Conservation (phyloP, 2,329 filamentous ascomycete species). For the Trichoderma polysporum region DNA sequence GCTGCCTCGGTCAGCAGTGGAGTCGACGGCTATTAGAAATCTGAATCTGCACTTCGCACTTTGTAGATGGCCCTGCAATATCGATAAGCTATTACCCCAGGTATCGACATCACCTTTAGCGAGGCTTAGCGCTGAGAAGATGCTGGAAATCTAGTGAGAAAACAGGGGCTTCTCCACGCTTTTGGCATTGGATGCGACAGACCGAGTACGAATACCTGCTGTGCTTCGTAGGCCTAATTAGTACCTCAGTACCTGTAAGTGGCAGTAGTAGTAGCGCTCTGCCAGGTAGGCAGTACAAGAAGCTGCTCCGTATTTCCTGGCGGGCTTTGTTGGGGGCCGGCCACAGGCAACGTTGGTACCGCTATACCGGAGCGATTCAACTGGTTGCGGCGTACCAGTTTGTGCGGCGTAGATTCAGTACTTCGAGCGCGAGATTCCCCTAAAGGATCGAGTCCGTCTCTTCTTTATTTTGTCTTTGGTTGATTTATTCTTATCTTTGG, state of each 20-base stretch:
- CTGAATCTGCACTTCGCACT: neutral
- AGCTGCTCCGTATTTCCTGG: no score
- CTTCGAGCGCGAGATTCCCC: constrained; percentile 15
- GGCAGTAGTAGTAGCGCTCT: neutral
- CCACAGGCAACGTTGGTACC: neutral
- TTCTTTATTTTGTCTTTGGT: neutral
- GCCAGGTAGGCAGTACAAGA: neutral
- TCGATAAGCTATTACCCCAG: constrained; percentile 11
- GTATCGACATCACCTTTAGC: neutral
- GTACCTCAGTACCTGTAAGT: neutral
- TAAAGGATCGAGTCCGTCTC: neutral
- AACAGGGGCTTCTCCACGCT: constrained; percentile 11
- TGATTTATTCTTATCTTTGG: neutral
- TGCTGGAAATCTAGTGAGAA: neutral
- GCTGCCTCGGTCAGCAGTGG: constrained; percentile 14
- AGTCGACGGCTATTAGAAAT: neutral
- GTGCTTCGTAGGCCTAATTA: neutral
- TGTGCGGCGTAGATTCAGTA: constrained; percentile 23
- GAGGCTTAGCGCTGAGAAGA: constrained; percentile 13
- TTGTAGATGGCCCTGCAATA: neutral
- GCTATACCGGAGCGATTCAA: neutral
- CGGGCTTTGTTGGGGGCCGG: neutral
- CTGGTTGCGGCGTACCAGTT: constrained; percentile 22
- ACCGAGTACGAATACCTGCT: constrained; percentile 15
- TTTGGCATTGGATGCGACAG: neutral